Evolutionary conservation across 176 grass and related monocot genomes (phyloP), one percentile per base, ranked within the genome.

Genomic region (Urochloa ruziziensis): DNA sequence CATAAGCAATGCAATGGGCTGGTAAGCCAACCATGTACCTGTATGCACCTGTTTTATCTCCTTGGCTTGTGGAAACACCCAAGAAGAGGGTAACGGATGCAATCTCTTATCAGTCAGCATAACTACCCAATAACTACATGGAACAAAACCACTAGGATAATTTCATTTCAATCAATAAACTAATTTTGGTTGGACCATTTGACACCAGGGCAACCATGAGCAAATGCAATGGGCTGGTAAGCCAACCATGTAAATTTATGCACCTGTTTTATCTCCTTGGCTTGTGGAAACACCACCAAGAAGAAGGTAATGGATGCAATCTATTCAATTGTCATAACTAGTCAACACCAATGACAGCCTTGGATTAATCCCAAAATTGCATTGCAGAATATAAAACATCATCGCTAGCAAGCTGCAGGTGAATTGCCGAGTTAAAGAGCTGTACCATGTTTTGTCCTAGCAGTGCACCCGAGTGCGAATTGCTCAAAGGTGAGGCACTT

Each of bases 401-500:
- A 74, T 10, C 6, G 0, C 1, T 3, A 71, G 16, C 57, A 64
- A 33, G 24, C 9, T 23, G 12, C 18, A 56, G 10, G 33, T 37
- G 58, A 37, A 53, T 56, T 2, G 39, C 1, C 14, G 2, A 17
- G 0, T 69, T 42, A 0, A 65, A 81, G 17, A 79, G 15, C 18
- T 17, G 18, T 96, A 93, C 94, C 58, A 88, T 93, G 80, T 93
- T 90, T 73, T 87, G 86, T 12, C 91, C 94, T 19, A 93, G 91
- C 11, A 91, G 94, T n/a, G 91, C 77, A 2, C 82, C 82, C 80
- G 59, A 93, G 94, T 2, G 86, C 94, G 3, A 93, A 88, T 83
- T 96, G 94, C 72, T 96, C 94, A 47, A 96, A 96, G 44, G 94
- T 93, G 33, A 91, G 86, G 53, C 94, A 96, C 75, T 93, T 88